Evolutionary conservation across 805 yeast species (phyloP), one percentile per base, ranked within the genome.

Genomic region (Metschnikowia gelsemii): DNA sequence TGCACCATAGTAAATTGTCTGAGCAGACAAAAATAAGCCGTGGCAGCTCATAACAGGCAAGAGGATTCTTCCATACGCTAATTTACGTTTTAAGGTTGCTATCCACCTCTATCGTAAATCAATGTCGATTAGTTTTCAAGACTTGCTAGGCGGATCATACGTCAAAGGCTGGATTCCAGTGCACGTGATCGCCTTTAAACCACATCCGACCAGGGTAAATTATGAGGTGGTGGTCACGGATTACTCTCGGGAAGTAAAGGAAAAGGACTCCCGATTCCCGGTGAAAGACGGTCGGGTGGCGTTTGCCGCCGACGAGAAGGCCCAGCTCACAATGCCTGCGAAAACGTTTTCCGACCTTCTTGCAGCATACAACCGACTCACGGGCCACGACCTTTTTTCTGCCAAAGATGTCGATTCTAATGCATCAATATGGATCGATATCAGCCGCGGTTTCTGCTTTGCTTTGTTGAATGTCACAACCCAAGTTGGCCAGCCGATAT

Each of bases 171-270:
- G 16, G 8, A 13, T 51, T 7, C 32, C 34, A 22, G 46, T 35
- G 32, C 54, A 50, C 43, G 42, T 47, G 35, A 35, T 46, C 26
- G 50, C 52, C 23, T 31, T 51, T 19, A 36, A 47, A n/a, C 32
- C 46, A 14, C 21, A 7, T 12, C 40, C 45, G 26, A 45, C 44
- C 46, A 8, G 28, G 27, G n/a, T 19, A 8, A 5, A 14, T 25
- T 22, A 22, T 18, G 48, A 47, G n/a, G 11, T 50, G 2, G 20
- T 40, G 8, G 46, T 51, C 19, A 42, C 54, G 8, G 52, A 51
- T 32, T 51, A 45, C 23, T 31, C 47, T 6, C 26, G 26, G 19
- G 25, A 38, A 29, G 29, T n/a, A n/a, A n/a, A n/a, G n/a, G n/a
- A n/a, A n/a, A n/a, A 29, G 13, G 18, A 28, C 12, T 9, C 21